Base-by-base conservation (phyloP, 2,329 filamentous ascomycete genomes). In the Cladorrhinum sp. region DNA sequence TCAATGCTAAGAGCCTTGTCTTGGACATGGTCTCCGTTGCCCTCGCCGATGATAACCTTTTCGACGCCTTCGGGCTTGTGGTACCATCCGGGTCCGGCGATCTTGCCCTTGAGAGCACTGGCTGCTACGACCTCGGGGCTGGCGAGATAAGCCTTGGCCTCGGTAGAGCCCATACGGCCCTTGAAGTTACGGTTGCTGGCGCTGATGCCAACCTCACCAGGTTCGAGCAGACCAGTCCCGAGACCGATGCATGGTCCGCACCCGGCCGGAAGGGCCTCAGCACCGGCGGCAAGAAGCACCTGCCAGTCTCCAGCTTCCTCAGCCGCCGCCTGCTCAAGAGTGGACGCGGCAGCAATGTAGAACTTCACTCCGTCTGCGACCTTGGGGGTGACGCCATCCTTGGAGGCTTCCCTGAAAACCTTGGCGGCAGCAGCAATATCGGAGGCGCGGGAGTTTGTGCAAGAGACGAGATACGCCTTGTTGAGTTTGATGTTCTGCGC, bases 111-210 rank as follows among this genome's bases (percentile, higher is more conserved):
- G 0, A 97, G 76, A 2, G 94, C 94, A 69, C 91, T 96, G 7
- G 95, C 93, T 3, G 94, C 94, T 0, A 98, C 94, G 2, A 96
- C 88, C 70, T 97, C 93, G 0, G 95, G 93, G 66, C 89, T 94
- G 5, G 88, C 90, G 0, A 97, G 86, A 72, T 96, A 97, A 0
- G 92, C 91, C 70, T 92, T 87, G 0, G 92, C 90, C 4, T 90
- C 85, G 2, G 83, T 86, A 14, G 84, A 88, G 2, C 93, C 93
- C 90, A 97, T 96, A 2, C 93, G 86, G 0, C 92, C 93, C 75
- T 93, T 92, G 80, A 93, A 97, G 74, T 96, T 96, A 10, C 93
- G 82, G 78, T 97, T 97, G 56, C 82, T 87, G 0, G 92, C 91
- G 63, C 82, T 87, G 67, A 97, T 93, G 21, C 92, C 92, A 9